These are phyloP conservation scores for Exophiala bonariae DNA, from an alignment of 2,329 filamentous ascomycete genomes.

Conservation along the genomic window DNA sequence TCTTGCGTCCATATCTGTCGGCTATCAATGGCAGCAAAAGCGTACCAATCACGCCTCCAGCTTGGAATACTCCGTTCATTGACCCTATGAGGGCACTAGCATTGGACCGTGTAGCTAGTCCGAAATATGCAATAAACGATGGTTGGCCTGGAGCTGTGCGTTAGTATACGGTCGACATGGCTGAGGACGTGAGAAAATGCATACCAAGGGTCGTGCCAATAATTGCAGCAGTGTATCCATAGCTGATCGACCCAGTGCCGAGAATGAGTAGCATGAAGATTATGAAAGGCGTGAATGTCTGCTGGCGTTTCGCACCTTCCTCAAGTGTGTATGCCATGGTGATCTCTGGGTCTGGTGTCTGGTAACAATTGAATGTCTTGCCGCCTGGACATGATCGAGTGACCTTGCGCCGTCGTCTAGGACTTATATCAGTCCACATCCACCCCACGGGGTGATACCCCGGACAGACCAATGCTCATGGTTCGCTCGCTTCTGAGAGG, in stretches of 20 bases:
- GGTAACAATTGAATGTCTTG: no score
- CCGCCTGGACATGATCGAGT: no score
- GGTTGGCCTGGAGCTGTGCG: slow-evolving; percentile 39
- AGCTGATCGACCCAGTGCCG: no score
- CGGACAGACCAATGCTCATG: no score
- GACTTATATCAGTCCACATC: no score
- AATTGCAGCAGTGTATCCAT: slow-evolving; percentile 14
- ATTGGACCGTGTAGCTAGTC: slow-evolving; percentile 37
- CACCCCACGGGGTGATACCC: no score
- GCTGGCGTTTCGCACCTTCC: slow-evolving; percentile 6
- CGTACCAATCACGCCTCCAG: slow-evolving; percentile 37
- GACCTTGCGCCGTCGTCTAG: no score
- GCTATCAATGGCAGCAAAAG: slow-evolving; percentile 5
- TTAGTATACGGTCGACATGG: background rate
- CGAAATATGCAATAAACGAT: slow-evolving; percentile 44
- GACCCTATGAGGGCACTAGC: slow-evolving; percentile 40
- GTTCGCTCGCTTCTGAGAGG: no score
- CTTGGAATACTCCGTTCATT: slow-evolving; percentile 46
- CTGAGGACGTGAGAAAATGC: background rate
- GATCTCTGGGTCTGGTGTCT: no score
- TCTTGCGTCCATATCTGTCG: slow-evolving; percentile 3
- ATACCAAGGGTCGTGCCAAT: slow-evolving; percentile 10
- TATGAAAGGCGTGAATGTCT: slow-evolving; percentile 7
- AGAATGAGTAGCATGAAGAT: slow-evolving; percentile 11
- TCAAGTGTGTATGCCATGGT: no score